A percentile compares a stretch with the other conserved stretches of the same genome.
phyloP scores from a whole-genome alignment of 2,329 filamentous ascomycete species.

The Monosporascus sp. region DNA sequence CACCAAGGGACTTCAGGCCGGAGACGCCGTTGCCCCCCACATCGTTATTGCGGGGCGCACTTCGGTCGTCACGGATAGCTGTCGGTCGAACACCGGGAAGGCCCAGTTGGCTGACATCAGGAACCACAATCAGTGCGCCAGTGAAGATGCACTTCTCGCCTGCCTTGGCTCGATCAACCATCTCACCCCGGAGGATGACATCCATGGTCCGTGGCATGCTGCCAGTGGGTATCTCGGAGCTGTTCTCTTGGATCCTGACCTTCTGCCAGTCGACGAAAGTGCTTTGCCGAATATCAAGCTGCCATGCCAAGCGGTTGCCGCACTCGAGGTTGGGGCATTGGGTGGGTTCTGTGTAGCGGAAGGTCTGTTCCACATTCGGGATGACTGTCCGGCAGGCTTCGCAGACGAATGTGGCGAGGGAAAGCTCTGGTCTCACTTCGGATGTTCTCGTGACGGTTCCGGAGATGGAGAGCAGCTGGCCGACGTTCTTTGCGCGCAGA shows the following conservation, averaged over 20 bases:
- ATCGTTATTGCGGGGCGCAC: slow-evolving; percentile 67
- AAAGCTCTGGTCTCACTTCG: slow-evolving; percentile 90
- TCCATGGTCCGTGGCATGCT: slow-evolving; percentile 99
- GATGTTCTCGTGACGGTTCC: slow-evolving; percentile 96
- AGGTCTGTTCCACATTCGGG: slow-evolving; percentile 92
- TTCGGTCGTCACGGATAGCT: slow-evolving; percentile 76
- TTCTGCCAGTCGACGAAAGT: slow-evolving; percentile 99
- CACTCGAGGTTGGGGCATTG: slow-evolving; percentile 88
- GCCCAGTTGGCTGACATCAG: slow-evolving; percentile 90
- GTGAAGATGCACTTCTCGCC: slow-evolving; percentile 99
- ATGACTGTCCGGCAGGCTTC: slow-evolving; percentile 80
- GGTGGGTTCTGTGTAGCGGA: slow-evolving; percentile 93
- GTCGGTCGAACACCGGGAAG: slow-evolving; percentile 81
- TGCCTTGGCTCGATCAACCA: slow-evolving; percentile 94
- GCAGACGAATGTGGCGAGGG: slow-evolving; percentile 86
- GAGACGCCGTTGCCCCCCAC: slow-evolving; percentile 79
- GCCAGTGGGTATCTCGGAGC: slow-evolving; percentile 93
- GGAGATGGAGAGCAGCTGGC: slow-evolving; percentile 89
- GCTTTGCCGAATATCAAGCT: slow-evolving; percentile 92
- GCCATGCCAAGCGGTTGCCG: slow-evolving; percentile 87
- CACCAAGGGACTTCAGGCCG: slow-evolving; percentile 87
- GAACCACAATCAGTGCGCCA: slow-evolving; percentile 90
- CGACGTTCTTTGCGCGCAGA: slow-evolving; percentile 83
- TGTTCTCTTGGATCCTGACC: slow-evolving; percentile 96
- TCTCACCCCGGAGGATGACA: slow-evolving; percentile 91